Evolutionary conservation across 208 protist genomes (phyloP), one percentile per base, ranked within the genome.

Genomic region (Acanthamoeba culbertsoni): DNA sequence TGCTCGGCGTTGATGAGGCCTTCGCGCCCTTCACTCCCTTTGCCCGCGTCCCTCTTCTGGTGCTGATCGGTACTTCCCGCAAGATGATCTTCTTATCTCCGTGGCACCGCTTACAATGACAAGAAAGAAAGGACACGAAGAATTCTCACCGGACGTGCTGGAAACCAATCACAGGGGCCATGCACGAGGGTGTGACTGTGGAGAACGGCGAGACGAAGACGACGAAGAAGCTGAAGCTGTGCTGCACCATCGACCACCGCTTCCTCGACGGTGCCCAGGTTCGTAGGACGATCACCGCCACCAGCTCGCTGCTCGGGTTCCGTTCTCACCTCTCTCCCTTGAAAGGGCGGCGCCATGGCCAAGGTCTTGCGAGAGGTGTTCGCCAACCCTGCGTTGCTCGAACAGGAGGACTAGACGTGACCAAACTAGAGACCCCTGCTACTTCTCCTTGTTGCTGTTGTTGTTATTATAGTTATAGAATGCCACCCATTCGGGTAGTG

Each of bases 1-100:
- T 90, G 82, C 82, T 90, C 31, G 82, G 82, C 53, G 35, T 90
- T 0, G 82, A 90, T 53, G 53, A 90, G 35, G 82, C 82, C 82
- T 90, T 90, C 65, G 82, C 82, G 31, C 82, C 82, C 16, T 90
- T 90, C 82, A 90, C 82, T 5, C 82, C 82, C 33, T 90, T 90
- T 46, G 46, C 53, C 23, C 46, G 82, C 46, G 82, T 90, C 8
- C 53, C 53, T 43, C 31, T 90, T 28, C 82, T 90, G 37, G 46
- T 90, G 7, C 82, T 90, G n/a, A 90, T 90, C 82, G 82, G 82
- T 68, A 90, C 46, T 5, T 26, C 5, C 55, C 6, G 23, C 6
- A 63, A 63, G 5, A n/a, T 63, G n/a, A n/a, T n/a, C n/a, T 23
- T 4, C n/a, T 68, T 68, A 2, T 26, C 1, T 6, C 28, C 59